Conservation (phyloP, 176 grass and related monocot species). For the Cenchrus fungigraminus region DNA sequence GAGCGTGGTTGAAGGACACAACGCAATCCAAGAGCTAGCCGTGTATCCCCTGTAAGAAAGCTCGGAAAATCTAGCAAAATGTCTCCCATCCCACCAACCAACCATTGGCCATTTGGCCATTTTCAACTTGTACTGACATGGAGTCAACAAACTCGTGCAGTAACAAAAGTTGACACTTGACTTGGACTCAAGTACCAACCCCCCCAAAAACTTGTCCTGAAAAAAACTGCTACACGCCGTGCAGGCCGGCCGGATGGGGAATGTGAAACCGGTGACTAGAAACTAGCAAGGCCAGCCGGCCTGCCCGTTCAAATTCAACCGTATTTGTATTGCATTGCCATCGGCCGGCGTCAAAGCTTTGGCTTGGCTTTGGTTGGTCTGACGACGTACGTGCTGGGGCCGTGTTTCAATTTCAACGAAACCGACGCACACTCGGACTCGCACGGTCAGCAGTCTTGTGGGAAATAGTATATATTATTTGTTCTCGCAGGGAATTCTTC, state of each 20-base stretch:
- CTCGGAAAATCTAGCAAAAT: neutral
- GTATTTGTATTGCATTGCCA: no score
- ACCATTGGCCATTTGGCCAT: neutral
- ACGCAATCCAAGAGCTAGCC: neutral
- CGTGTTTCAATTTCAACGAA: no score
- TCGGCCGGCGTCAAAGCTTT: no score
- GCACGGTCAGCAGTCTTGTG: no score
- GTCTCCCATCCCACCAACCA: neutral
- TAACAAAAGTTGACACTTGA: neutral
- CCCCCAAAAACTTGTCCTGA: neutral
- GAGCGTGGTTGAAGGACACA: conserved; percentile 25
- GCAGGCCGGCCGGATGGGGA: neutral
- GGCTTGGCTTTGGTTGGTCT: no score
- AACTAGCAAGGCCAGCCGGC: no score
- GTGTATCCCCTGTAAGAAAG: neutral
- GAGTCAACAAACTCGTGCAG: neutral
- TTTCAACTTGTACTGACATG: neutral
- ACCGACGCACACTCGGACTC: no score
- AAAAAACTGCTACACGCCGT: neutral
- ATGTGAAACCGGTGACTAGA: no score
- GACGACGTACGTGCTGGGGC: no score
- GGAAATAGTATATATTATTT: no score
- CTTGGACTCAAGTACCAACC: neutral
- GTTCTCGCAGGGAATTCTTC: no score
- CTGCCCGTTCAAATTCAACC: no score